Evolutionary conservation across 83 land plant genomes (phyloP).

Genomic region (Diphasiastrum complanatum): DNA sequence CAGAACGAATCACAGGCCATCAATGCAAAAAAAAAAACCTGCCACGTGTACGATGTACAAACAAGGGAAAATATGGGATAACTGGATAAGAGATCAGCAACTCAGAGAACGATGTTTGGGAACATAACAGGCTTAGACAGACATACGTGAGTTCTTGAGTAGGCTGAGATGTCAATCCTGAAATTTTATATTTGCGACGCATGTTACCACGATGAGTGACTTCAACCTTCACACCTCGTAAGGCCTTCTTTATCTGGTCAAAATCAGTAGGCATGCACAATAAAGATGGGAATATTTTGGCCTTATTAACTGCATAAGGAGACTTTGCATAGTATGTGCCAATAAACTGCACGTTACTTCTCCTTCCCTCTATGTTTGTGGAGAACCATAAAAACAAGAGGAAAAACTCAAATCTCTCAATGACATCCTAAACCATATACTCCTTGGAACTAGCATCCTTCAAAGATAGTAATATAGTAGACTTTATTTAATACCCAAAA

Average conservation of each 20-base stretch:
- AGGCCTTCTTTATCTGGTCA: conserved; percentile 73
- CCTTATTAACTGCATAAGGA: neutral
- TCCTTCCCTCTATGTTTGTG: no score
- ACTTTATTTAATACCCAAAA: no score
- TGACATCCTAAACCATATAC: no score
- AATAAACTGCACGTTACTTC: no score
- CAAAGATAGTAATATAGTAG: no score
- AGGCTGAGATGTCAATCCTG: conserved; percentile 82
- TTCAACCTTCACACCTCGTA: conserved; percentile 90
- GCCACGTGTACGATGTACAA: neutral
- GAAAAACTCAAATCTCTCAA: no score
- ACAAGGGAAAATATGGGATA: no score
- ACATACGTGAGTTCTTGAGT: conserved; percentile 80
- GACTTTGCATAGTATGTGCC: no score
- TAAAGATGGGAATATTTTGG: neutral
- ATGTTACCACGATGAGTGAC: conserved; percentile 88
- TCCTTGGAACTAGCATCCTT: no score
- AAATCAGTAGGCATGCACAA: neutral
- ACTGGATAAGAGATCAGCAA: no score
- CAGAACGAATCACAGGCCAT: neutral
- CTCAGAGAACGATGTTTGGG: no score
- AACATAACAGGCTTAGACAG: neutral
- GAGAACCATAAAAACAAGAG: no score
- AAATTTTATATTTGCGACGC: conserved; percentile 82
- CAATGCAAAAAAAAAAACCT: neutral